Evolutionary conservation across 1,284 basidiomycete genomes (phyloP).

Genomic region (Ustilago tritici): DNA sequence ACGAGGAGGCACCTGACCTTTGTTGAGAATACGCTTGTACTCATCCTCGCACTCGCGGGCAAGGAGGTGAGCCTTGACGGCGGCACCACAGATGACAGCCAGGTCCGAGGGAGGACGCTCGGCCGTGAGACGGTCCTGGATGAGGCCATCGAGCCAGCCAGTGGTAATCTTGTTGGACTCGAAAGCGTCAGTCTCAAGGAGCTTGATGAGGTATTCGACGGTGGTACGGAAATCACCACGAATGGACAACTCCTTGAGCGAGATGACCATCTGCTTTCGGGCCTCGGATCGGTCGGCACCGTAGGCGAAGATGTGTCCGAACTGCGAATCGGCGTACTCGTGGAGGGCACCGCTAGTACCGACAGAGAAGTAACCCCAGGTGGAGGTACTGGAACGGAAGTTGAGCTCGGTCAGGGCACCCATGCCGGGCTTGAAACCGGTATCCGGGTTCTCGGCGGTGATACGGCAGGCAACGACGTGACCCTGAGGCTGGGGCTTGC

Average conservation of each 20-base stretch:
- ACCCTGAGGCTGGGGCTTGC: slow-evolving; percentile 95
- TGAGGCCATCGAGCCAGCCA: slow-evolving; percentile 97
- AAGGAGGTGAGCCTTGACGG: slow-evolving; percentile 94
- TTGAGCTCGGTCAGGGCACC: slow-evolving; percentile 97
- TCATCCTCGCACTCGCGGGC: slow-evolving; percentile 90
- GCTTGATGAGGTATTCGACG: slow-evolving; percentile 92
- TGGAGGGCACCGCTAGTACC: slow-evolving; percentile 94
- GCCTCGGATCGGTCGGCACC: slow-evolving; percentile 95
- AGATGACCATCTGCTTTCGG: slow-evolving; percentile 99
- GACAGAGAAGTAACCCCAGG: slow-evolving; percentile 98
- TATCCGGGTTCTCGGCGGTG: slow-evolving; percentile 99
- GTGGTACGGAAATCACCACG: slow-evolving; percentile 99
- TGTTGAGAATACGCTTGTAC: slow-evolving; percentile 95
- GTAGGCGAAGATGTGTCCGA: slow-evolving; percentile 99
- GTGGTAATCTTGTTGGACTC: slow-evolving; percentile 97
- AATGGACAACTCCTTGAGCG: slow-evolving; percentile 97
- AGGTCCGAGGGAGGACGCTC: slow-evolving; percentile 92
- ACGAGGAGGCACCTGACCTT: slow-evolving; percentile 95
- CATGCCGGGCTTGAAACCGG: slow-evolving; percentile 99
- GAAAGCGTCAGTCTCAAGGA: slow-evolving; percentile 96
- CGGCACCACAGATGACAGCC: slow-evolving; percentile 90
- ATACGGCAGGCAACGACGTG: slow-evolving; percentile 99
- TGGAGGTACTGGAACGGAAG: slow-evolving; percentile 91
- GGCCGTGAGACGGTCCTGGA: slow-evolving; percentile 93
- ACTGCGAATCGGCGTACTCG: slow-evolving; percentile 84